A percentile compares a stretch with the other conserved stretches of the same genome.
Evolutionary conservation across 345 rosid species (phyloP).

Genomic region (Turritis glabra): DNA sequence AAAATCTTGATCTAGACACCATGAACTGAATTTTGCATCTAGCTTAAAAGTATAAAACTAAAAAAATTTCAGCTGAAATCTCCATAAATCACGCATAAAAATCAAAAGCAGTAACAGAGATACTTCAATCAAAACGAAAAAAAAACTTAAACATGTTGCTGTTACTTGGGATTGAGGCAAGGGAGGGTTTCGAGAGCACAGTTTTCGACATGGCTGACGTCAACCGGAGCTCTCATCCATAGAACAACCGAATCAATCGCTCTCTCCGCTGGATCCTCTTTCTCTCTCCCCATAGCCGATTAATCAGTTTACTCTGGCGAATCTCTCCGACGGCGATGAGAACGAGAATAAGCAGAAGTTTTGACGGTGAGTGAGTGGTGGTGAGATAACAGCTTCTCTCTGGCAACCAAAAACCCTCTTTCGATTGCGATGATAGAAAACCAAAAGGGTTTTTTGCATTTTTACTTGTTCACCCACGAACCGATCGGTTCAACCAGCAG

Average conservation of each 20-base stretch:
- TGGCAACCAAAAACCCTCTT: neutral
- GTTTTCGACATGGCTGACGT: slow-evolving; percentile 50
- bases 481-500: neutral
- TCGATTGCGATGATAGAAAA: neutral
- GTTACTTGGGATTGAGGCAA: slow-evolving; percentile 75
- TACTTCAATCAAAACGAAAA: neutral
- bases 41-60: too few species aligned
- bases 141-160: neutral
- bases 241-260: slow-evolving; percentile 58
- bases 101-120: too few species aligned
- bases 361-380: neutral
- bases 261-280: slow-evolving; percentile 41
- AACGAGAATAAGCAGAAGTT: neutral
- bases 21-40: neutral
- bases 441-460: neutral
- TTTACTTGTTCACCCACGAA: neutral
- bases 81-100: neutral
- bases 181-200: slow-evolving; percentile 67
- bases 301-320: neutral
- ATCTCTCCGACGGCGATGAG: neutral
- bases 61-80: too few species aligned
- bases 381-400: neutral
- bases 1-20: neutral
- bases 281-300: slow-evolving; percentile 1
- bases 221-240: slow-evolving; percentile 93